A percentile compares a stretch with the other conserved stretches of the same genome.
Evolutionary conservation across 148 eudicot species (phyloP).

Genomic region (Dysphania ambrosioides): DNA sequence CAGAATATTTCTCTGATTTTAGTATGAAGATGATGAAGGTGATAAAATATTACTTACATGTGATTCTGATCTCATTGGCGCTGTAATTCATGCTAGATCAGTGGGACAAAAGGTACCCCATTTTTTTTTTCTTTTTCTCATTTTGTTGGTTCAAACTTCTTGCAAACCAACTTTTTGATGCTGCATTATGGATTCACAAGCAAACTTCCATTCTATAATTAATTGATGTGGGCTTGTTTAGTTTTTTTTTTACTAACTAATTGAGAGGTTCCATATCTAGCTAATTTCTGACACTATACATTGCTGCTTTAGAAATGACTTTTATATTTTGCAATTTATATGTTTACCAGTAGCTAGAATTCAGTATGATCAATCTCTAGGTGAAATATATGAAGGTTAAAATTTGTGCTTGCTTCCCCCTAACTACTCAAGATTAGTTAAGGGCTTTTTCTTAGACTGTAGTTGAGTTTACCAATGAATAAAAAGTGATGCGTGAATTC

Average conservation of each 20-base stretch:
- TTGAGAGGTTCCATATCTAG: neutral
- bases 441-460: neutral
- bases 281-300: neutral
- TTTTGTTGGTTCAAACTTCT: conserved; percentile 9
- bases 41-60: conserved; percentile 83
- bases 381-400: neutral
- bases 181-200: neutral
- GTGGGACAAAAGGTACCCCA: conserved; percentile 69
- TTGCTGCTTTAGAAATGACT: neutral
- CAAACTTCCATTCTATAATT: neutral
- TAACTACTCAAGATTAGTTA: neutral
- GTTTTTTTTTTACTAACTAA: neutral
- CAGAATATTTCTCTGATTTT: conserved; percentile 11
- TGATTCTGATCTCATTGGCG: conserved; percentile 73
- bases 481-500: neutral
- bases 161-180: neutral
- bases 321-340: neutral
- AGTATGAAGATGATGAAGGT: conserved; percentile 98
- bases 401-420: neutral
- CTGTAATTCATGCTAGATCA: conserved; percentile 78
- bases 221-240: neutral
- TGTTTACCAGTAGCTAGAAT: neutral
- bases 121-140: neutral
- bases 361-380: neutral
- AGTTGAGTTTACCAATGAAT: neutral